A percentile compares a stretch with the other conserved stretches of the same genome.
These are phyloP conservation scores for Juglanconis sp. DNA, from an alignment of 2,329 filamentous ascomycete genomes.

Conservation along the genomic window DNA sequence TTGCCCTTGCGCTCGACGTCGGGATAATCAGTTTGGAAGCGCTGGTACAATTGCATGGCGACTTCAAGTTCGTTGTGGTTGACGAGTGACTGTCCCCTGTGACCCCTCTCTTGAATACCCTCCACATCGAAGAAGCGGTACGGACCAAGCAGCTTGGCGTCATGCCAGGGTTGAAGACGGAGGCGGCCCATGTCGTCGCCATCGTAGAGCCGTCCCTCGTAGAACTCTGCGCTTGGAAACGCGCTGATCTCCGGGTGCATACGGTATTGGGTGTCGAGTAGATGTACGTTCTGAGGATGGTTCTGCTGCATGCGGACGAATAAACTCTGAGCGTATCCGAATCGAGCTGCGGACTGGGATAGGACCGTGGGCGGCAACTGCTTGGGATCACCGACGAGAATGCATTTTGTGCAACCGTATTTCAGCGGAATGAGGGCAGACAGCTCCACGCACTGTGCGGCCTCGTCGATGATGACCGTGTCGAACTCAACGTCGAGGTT, in stretches of 20 bases:
- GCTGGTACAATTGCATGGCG: constrained; percentile 79
- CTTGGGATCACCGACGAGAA: constrained; percentile 96
- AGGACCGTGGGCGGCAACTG: constrained; percentile 94
- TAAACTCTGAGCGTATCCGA: constrained; percentile 95
- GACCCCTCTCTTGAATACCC: constrained; percentile 78
- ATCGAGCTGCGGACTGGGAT: constrained; percentile 85
- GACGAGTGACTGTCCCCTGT: constrained; percentile 82
- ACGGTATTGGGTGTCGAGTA: constrained; percentile 96
- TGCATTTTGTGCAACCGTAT: constrained; percentile 94
- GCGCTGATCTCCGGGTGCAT: constrained; percentile 97
- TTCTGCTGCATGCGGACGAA: constrained; percentile 98
- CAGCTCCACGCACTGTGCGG: constrained; percentile 95
- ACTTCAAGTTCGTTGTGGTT: constrained; percentile 85
- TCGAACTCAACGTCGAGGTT: constrained; percentile 94
- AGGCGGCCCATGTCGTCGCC: constrained; percentile 77
- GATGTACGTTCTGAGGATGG: constrained; percentile 80
- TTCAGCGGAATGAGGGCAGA: constrained; percentile 95
- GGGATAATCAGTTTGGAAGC: constrained; percentile 70
- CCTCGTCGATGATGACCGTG: constrained; percentile 97
- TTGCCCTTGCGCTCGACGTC: constrained; percentile 72
- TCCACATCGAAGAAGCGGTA: constrained; percentile 97
- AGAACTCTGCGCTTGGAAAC: constrained; percentile 90
- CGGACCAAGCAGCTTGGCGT: constrained; percentile 74
- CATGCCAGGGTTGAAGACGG: constrained; percentile 81
- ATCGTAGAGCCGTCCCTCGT: constrained; percentile 82